Conservation (phyloP, 2,329 filamentous ascomycete genomes). For the Fusarium nanum region DNA sequence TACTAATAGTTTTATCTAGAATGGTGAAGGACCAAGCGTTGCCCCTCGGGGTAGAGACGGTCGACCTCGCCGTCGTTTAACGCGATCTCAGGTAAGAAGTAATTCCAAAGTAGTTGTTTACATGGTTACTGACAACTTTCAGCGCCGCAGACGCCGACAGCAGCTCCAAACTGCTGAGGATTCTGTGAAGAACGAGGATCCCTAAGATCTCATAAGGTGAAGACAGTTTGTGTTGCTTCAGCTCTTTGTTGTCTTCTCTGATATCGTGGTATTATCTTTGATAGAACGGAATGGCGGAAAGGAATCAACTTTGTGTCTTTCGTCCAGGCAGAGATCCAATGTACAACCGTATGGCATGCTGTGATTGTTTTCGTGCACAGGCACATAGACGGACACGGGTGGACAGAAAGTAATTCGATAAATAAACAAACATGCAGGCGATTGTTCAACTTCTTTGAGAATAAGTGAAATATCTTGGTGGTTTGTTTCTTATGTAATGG, state of each 20-base stretch:
- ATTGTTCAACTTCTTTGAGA: too few relatives aligned
- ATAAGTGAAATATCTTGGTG: neutral
- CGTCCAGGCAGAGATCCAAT: neutral
- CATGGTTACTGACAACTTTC: neutral
- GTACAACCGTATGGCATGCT: neutral
- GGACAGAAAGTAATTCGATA: neutral
- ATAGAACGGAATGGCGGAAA: too few relatives aligned
- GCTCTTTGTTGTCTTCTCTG: too few relatives aligned
- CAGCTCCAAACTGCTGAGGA: too few relatives aligned
- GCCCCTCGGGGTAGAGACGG: neutral
- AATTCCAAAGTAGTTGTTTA: neutral
- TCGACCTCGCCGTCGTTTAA: neutral
- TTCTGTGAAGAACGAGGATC: too few relatives aligned
- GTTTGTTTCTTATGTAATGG: neutral
- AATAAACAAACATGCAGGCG: neutral
- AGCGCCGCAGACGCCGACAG: neutral
- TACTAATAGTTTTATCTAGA: neutral
- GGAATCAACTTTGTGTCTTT: neutral
- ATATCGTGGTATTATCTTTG: accelerated
- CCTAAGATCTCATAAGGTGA: too few relatives aligned
- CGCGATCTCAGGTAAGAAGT: neutral
- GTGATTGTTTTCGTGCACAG: neutral
- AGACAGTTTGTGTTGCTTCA: too few relatives aligned
- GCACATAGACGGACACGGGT: accelerated
- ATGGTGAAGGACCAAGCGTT: neutral